Base-by-base conservation (phyloP, 257 asterid genomes). In the Galeopsis tetrahit region DNA sequence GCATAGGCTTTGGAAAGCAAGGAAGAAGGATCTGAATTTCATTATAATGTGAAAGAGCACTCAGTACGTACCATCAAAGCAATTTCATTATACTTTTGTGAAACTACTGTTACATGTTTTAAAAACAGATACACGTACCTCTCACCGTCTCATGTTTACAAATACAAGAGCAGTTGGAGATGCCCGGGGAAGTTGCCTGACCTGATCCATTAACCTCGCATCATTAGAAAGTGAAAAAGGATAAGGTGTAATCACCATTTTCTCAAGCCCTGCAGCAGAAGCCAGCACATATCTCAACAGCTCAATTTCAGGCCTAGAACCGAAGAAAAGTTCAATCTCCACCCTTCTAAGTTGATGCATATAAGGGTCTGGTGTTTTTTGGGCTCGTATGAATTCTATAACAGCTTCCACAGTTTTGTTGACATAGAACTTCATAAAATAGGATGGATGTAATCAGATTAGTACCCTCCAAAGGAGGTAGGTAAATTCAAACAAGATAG, bases 301-400 rank as follows among this genome's bases (percentile, higher is more conserved):
- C 35, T 55, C 35, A 55, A 55, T 17, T 17, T 55, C 34, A 55
- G 61, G 5, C 6, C 2, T 6, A 55, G 5, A 28, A 55, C 34
- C 33, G 3, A 32, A 17, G 9, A 55, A 21, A 7, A 5, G n/a
- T 63, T 7, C 36, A 9, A 63, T 63, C 4, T 39, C 11, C 32
- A 63, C 52, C 52, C 48, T 63, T 43, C 36, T 63, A 7, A 63
- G 49, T 10, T 63, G 68, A 39, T 9, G 43, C 66, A n/a, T 8
- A 55, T 55, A 55, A 55, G 2, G 61, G 34, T 17, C 5, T 15
- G 61, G 35, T 55, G 61, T 55, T 17, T 17, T 35, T 55, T 55
- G 61, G 61, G 35, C 8, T 17, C 34, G 11, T 8, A 55, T 55
- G n/a, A 17, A 55, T 55, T 55, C 35, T 55, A 40, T 11, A n/a